A percentile compares a stretch with the other conserved stretches of the same genome.
These are phyloP conservation scores for Pelargonium citronellum DNA, from an alignment of 441 rosid species.

Conservation along the genomic window DNA sequence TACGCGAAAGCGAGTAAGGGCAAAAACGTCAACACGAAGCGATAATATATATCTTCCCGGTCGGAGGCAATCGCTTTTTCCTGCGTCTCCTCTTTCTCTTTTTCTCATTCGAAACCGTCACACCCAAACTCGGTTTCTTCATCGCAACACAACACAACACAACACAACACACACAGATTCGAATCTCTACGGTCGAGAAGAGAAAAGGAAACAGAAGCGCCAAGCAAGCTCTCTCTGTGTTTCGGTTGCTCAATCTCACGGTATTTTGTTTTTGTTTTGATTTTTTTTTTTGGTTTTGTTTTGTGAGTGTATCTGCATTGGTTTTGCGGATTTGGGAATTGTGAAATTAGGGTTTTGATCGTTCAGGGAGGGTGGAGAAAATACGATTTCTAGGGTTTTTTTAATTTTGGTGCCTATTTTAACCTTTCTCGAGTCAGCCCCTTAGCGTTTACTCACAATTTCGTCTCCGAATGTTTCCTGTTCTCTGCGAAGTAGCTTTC, in stretches of 20 bases:
- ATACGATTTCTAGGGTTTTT: constrained; percentile 3
- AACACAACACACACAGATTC: background rate
- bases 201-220: background rate
- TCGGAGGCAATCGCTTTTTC: background rate
- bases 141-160: background rate
- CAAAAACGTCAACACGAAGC: background rate
- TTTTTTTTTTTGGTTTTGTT: background rate
- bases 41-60: constrained; percentile 5
- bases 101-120: background rate
- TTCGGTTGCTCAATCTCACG: background rate
- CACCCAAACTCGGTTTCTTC: background rate
- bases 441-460: background rate
- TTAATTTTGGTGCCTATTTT: constrained; percentile 2
- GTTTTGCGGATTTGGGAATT: background rate
- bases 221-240: constrained; percentile 2
- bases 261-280: background rate
- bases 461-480: background rate
- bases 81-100: constrained; percentile 3
- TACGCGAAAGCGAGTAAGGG: background rate
- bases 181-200: background rate
- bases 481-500: background rate
- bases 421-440: constrained; percentile 2
- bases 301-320: background rate
- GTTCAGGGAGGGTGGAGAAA: background rate
- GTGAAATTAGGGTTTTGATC: constrained; percentile 9